Conservation (phyloP, 2,329 filamentous ascomycete genomes). For the Catunica adiposa region DNA sequence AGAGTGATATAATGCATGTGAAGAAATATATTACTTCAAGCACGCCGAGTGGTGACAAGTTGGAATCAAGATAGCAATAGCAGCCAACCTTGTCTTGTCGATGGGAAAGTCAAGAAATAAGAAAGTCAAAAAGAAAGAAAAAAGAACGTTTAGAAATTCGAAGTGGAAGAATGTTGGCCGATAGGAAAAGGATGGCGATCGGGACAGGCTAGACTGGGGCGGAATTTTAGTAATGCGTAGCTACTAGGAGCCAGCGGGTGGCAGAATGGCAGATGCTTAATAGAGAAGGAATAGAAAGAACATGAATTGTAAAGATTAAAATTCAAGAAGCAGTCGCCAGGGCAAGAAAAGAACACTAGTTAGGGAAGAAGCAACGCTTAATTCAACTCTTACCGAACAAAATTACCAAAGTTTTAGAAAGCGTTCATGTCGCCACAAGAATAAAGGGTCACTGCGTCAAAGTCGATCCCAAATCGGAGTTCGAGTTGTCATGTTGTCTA, state of each 20-base stretch:
- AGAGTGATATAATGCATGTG: background rate
- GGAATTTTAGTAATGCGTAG: background rate
- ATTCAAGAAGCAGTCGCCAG: too few relatives aligned
- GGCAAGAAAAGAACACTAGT: too few relatives aligned
- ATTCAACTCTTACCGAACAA: background rate
- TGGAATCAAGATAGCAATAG: background rate
- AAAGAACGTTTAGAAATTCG: background rate
- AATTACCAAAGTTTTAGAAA: background rate
- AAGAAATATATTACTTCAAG: background rate
- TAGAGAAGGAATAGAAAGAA: background rate
- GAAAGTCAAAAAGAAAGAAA: background rate
- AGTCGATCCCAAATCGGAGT: background rate
- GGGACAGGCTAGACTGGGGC: background rate
- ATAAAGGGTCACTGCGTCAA: background rate
- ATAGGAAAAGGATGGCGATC: background rate
- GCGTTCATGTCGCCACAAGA: background rate
- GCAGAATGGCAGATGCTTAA: background rate
- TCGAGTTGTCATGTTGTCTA: background rate
- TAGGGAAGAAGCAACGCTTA: background rate
- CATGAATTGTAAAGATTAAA: background rate
- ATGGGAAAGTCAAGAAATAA: background rate
- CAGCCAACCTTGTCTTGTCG: background rate
- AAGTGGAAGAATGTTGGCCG: background rate
- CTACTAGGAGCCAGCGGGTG: too few relatives aligned
- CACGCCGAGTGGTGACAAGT: background rate